A percentile compares a stretch with the other conserved stretches of the same genome.
Conservation (phyloP, 345 rosid species). For the Schrenkiella parvula region DNA sequence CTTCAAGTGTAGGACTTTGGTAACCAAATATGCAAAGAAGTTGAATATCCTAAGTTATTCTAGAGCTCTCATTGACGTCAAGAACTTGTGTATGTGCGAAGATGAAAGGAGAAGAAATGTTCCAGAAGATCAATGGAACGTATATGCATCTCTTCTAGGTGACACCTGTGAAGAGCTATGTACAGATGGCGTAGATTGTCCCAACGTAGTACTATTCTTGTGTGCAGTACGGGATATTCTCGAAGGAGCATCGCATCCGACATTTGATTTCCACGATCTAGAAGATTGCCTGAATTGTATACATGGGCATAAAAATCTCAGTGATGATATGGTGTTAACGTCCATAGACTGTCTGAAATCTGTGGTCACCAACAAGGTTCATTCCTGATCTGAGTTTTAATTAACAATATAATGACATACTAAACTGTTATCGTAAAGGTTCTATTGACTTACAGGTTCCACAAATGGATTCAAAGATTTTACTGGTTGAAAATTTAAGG, state of each 20-base stretch:
- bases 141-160: conserved; percentile 9
- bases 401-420: neutral
- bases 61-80: neutral
- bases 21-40: neutral
- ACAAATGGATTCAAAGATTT: conserved; percentile 1
- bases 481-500: conserved; percentile 10
- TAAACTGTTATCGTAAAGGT: neutral
- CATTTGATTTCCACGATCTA: neutral
- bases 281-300: neutral
- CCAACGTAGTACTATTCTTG: neutral
- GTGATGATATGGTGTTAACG: conserved; percentile 3
- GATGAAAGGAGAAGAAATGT: neutral
- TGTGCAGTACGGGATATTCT: conserved; percentile 8
- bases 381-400: neutral
- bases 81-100: neutral
- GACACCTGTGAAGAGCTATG: neutral
- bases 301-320: neutral
- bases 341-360: neutral
- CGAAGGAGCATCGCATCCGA: neutral
- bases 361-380: conserved; percentile 1
- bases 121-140: neutral
- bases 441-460: neutral
- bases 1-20: neutral
- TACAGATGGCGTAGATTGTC: neutral
- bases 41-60: neutral